Conservation (phyloP, 495 filamentous ascomycete species). For the Penicillium desertorum region DNA sequence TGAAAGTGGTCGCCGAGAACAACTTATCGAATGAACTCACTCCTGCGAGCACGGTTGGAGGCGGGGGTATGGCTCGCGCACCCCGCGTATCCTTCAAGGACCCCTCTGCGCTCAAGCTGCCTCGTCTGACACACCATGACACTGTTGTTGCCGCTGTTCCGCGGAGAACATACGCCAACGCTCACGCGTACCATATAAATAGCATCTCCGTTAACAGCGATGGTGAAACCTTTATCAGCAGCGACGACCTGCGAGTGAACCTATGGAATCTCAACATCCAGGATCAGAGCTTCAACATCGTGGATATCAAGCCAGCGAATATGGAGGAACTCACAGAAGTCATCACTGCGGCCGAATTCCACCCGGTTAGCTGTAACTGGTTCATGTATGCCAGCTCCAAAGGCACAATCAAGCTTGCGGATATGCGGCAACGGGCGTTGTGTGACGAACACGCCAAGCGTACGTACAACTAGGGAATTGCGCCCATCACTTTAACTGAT, state of each 20-base stretch:
- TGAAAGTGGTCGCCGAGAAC: slow-evolving; percentile 98
- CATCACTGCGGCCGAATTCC: slow-evolving; percentile 97
- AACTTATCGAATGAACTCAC: slow-evolving; percentile 95
- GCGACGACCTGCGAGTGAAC: slow-evolving; percentile 96
- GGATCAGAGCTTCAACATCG: slow-evolving; percentile 99
- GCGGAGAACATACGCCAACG: slow-evolving; percentile 93
- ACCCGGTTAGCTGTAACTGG: slow-evolving; percentile 97
- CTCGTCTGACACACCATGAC: slow-evolving; percentile 94
- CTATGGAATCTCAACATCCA: slow-evolving; percentile 99
- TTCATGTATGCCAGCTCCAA: slow-evolving; percentile 99
- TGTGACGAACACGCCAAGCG: slow-evolving; percentile 95
- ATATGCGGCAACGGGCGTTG: slow-evolving; percentile 94
- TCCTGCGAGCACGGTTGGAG: slow-evolving; percentile 67
- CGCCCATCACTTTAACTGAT: slow-evolving; percentile 13
- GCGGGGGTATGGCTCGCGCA: slow-evolving; percentile 70
- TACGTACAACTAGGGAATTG: slow-evolving; percentile 47
- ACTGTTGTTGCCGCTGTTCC: slow-evolving; percentile 97
- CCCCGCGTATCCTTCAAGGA: slow-evolving; percentile 74
- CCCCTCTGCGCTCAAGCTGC: slow-evolving; percentile 82
- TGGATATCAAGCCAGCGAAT: slow-evolving; percentile 98
- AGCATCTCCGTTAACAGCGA: slow-evolving; percentile 99
- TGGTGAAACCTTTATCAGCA: slow-evolving; percentile 98
- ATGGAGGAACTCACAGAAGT: slow-evolving; percentile 99
- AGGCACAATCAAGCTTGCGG: slow-evolving; percentile 96
- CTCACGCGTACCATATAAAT: slow-evolving; percentile 99